phyloP scores from a whole-genome alignment of 192 early-diverging fungal genomes.

The Lobosporangium transversale region DNA sequence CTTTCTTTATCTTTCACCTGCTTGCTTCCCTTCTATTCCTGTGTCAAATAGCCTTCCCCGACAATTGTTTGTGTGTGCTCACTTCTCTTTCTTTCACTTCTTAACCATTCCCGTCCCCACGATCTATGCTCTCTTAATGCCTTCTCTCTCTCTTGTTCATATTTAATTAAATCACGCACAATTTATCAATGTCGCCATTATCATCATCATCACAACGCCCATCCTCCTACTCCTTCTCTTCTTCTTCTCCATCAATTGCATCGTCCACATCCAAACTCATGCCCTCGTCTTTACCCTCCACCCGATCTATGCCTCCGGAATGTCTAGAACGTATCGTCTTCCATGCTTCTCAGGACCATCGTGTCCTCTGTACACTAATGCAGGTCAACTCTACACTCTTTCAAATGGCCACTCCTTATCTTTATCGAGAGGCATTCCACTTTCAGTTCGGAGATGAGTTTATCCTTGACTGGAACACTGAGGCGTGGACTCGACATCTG shows the following conservation, averaged over 20 bases:
- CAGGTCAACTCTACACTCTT: slow-evolving; percentile 34
- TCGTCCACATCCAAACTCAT: background rate
- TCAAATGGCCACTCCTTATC: slow-evolving; percentile 32
- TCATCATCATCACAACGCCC: background rate
- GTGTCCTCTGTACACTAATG: slow-evolving; percentile 21
- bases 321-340: slow-evolving; percentile 33
- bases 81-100: background rate
- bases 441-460: slow-evolving; percentile 31
- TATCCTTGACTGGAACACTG: slow-evolving; percentile 28
- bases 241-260: background rate
- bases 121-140: background rate
- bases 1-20: background rate
- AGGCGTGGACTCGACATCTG: slow-evolving; percentile 26
- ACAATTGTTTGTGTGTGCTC: background rate
- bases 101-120: background rate
- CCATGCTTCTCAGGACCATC: slow-evolving; percentile 26
- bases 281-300: background rate
- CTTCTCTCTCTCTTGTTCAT: background rate
- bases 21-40: background rate
- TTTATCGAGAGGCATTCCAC: slow-evolving; percentile 13
- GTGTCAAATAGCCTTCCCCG: background rate
- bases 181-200: background rate
- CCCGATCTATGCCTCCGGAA: slow-evolving; percentile 20
- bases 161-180: background rate
- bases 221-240: background rate